Evolutionary conservation across 805 yeast genomes (phyloP).

Genomic region (Saccharomycopsis synnaedendra): DNA sequence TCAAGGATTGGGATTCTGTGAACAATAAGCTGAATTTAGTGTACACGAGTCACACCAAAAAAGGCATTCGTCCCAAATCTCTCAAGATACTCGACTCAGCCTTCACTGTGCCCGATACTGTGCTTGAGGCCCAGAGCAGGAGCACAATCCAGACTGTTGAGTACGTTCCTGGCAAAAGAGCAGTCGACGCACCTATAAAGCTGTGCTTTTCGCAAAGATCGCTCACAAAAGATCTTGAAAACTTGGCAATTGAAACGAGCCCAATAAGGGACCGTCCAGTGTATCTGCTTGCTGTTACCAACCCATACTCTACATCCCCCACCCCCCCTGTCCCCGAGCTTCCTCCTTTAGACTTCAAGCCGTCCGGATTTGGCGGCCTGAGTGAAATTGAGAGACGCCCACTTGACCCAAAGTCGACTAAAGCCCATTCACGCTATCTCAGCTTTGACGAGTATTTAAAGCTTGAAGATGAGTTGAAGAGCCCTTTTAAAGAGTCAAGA

Average conservation of each 20-base stretch:
- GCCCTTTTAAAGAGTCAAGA: no score
- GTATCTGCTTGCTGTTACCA: not conserved
- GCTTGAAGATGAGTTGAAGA: no score
- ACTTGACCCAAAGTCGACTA: not conserved
- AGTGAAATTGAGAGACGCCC: not conserved
- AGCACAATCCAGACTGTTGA: not conserved
- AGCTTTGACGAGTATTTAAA: not conserved
- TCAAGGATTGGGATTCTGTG: slow-evolving; percentile 2
- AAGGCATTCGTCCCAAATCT: not conserved
- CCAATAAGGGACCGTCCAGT: no score
- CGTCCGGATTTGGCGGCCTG: no score
- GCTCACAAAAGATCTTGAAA: not conserved
- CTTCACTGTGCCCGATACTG: not conserved
- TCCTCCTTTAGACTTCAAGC: no score
- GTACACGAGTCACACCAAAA: not conserved
- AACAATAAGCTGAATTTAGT: not conserved
- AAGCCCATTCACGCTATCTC: not conserved
- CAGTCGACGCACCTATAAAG: not conserved
- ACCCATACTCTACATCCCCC: not conserved
- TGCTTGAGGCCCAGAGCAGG: not conserved
- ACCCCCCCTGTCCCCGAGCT: no score
- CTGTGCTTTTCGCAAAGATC: not conserved
- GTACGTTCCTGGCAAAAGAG: not conserved
- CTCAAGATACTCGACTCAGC: not conserved
- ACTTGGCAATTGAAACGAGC: not conserved